Evolutionary conservation across 768 basidiomycete species (phyloP).

Genomic region (Lanmaoa pseudosensibilis): DNA sequence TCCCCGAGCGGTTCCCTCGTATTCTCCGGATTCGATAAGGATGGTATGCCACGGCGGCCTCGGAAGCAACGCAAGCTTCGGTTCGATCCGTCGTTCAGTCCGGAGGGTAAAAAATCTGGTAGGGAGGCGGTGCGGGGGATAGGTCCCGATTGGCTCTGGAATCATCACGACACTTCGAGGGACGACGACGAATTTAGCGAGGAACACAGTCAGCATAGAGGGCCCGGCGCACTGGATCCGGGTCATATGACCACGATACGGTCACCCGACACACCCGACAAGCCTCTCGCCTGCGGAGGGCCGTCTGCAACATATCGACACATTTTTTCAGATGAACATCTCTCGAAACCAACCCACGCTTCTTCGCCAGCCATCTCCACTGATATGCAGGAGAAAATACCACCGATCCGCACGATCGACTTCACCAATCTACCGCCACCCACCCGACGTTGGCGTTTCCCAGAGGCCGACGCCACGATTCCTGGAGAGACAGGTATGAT

Average conservation of each 20-base stretch:
- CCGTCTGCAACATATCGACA: not conserved
- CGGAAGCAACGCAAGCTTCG: slow-evolving; percentile 30
- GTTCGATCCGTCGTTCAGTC: slow-evolving; percentile 26
- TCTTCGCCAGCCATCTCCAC: not conserved
- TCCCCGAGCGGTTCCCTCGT: slow-evolving; percentile 28
- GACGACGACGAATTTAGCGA: not conserved
- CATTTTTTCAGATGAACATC: not conserved
- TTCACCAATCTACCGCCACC: slow-evolving; percentile 25
- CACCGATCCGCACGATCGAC: slow-evolving; percentile 26
- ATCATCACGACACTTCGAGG: not conserved
- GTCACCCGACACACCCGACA: slow-evolving; percentile 14
- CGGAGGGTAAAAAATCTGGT: slow-evolving; percentile 2
- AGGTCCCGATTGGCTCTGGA: not conserved
- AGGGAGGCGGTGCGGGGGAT: not conserved
- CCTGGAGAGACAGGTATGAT: not conserved
- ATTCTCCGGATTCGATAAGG: slow-evolving; percentile 31
- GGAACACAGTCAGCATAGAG: not conserved
- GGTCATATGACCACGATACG: not conserved
- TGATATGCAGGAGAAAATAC: not conserved
- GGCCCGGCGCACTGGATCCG: not conserved
- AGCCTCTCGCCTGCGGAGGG: not conserved
- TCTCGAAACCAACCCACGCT: not conserved
- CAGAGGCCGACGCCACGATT: not conserved
- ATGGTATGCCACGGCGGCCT: slow-evolving; percentile 32
- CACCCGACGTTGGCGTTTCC: slow-evolving; percentile 14